Conservation (phyloP, 352 stramenopile genomes). For the Phytophthora pisi region DNA sequence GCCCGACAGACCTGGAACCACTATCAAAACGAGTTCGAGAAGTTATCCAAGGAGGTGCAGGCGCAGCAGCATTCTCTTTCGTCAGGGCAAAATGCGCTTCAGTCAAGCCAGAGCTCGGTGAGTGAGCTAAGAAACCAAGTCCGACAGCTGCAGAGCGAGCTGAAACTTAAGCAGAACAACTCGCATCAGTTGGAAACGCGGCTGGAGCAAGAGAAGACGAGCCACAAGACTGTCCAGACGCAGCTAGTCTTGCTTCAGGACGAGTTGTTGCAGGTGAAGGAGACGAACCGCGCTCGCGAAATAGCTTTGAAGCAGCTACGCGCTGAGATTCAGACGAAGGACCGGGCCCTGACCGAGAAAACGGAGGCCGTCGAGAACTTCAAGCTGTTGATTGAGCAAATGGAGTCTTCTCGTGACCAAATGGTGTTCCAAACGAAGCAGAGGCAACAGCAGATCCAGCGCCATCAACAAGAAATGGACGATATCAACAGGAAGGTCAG, state of each 20-base stretch:
- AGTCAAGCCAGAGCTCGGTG: conserved; percentile 60
- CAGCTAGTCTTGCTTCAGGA: conserved; percentile 64
- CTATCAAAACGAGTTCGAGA: conserved; percentile 81
- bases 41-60: conserved; percentile 65
- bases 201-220: conserved; percentile 70
- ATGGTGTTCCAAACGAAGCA: conserved; percentile 82
- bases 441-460: conserved; percentile 68
- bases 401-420: conserved; percentile 84
- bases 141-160: conserved; percentile 65
- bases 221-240: conserved; percentile 61
- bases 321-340: conserved; percentile 59
- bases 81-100: conserved; percentile 57
- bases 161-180: conserved; percentile 57
- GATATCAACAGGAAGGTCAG: conserved; percentile 57
- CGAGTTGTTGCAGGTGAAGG: conserved; percentile 60
- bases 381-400: conserved; percentile 79
- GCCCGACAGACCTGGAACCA: conserved; percentile 63
- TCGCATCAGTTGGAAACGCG: conserved; percentile 64
- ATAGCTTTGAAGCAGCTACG: conserved; percentile 65
- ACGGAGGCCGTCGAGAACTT: conserved; percentile 69
- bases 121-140: conserved; percentile 67
- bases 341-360: conserved; percentile 67
- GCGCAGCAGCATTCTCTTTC: conserved; percentile 66
- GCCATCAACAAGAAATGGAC: conserved; percentile 56
- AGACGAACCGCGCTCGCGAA: conserved; percentile 57